Evolutionary conservation across 2,329 filamentous ascomycete genomes (phyloP), one percentile per base, ranked within the genome.

Genomic region (Ascochyta pisi): DNA sequence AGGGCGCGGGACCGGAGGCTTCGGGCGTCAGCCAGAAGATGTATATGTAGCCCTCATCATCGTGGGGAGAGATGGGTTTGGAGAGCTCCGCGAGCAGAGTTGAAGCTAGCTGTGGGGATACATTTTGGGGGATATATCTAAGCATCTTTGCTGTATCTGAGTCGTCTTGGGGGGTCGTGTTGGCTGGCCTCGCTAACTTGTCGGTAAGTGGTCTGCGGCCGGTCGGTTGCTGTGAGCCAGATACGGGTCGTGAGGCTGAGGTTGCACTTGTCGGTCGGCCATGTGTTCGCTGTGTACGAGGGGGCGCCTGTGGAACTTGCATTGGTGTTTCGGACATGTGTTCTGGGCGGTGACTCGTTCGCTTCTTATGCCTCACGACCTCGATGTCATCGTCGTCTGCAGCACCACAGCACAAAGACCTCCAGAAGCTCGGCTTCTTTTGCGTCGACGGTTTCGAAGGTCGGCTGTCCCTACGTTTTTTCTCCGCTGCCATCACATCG

Each of bases 1-100:
- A 33, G 81, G 82, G 78, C 0, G 84, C 74, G 0, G 81, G 73
- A 7, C 85, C 77, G 2, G 82, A 83, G 33, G 84, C 81, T 29
- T 92, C 87, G 9, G 71, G 62, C 0, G 92, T 97, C 22, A 97
- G 83, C 92, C 94, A 97, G 82, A 98, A 99, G 76, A 99, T 96
- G 82, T 99, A 99, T 64, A 99, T 98, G 78, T 95, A 99, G 34
- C 95, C 95, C 44, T 72, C 71, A 65, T 96, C 91, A 63, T 95
- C 91, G 50, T 83, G 79, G 22, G 85, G 80, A 0, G 91, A 92
- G 41, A 93, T 84, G 1, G 82, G 92, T 80, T 84, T 95, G 72
- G 76, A 85, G 9, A 98, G 82, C 74, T 98, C 93, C 2, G 88
- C 81, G 57, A 94, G 83, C 3, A 98, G 82, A 5, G 82, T 78